Evolutionary conservation across 352 stramenopile species (phyloP), one percentile per base, ranked within the genome.

Genomic region (Globisporangium abappressorium): DNA sequence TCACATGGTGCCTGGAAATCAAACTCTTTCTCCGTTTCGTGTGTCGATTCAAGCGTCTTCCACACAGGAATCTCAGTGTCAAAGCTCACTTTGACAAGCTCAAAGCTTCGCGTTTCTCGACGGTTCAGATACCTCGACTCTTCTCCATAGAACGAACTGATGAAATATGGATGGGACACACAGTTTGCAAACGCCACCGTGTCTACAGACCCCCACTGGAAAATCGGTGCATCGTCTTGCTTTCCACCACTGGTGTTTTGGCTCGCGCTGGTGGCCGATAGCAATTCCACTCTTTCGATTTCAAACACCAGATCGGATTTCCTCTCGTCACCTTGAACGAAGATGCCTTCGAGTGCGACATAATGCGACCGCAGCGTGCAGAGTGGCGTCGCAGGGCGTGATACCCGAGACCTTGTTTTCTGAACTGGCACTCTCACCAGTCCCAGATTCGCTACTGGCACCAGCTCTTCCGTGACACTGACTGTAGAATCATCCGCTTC

Each of bases 401-500:
- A 87, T 0, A 91, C 62, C 53, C 78, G 87, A 61, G 62, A 75
- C 61, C 77, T 81, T 41, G 51, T 77, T 36, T 69, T 71, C 43
- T 85, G 65, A 57, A 77, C 46, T 14, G 74, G 73, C 24, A 95
- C 80, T 57, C 83, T 82, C 6, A 95, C 88, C 41, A 95, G 80
- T 11, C 88, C 88, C 38, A 95, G 66, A 68, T 94, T 94, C 59
- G 88, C 88, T 30, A 95, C 88, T 24, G 88, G 88, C 43, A 95
- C 83, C 5, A 91, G 70, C 49, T 90, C 72, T 57, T 93, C 84
- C 43, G 88, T 74, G 64, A 54, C 55, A 30, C 11, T 36, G 24
- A 26, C 20, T 61, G 59, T 28, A 49, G 47, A 30, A 11, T 75
- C 55, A 7, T 30, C 55, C 38, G 81, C 69, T 67, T 68, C 47